A percentile compares a stretch with the other conserved stretches of the same genome.
These are phyloP conservation scores for Corymbia maculata DNA, from an alignment of 345 rosid species.

Conservation along the genomic window DNA sequence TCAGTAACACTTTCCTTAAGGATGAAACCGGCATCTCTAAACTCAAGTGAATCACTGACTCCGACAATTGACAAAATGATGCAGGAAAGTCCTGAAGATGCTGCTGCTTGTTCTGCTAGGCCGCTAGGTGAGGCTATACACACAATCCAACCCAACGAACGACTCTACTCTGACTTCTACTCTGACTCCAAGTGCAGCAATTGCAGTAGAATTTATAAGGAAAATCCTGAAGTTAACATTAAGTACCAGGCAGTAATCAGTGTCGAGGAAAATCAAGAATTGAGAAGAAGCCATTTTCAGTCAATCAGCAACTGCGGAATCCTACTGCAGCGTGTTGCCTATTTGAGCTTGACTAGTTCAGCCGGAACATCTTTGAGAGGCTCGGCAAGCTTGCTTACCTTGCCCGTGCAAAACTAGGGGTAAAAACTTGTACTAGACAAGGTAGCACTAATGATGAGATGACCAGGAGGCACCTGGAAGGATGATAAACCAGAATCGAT, in stretches of 20 bases:
- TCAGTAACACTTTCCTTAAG: not conserved
- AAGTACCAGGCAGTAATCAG: too few species aligned
- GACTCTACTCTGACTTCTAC: not conserved
- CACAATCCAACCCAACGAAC: not conserved
- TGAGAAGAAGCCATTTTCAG: not conserved
- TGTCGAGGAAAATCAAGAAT: not conserved
- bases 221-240: not conserved
- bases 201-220: not conserved
- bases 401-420: not conserved
- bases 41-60: not conserved
- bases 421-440: not conserved
- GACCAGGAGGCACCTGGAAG: too few species aligned
- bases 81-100: not conserved
- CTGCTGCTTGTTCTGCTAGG: not conserved
- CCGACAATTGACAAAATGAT: not conserved
- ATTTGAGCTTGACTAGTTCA: slow-evolving; percentile 25
- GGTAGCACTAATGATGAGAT: not conserved
- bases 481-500: too few species aligned
- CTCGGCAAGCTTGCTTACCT: not conserved
- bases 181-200: not conserved
- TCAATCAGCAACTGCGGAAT: not conserved
- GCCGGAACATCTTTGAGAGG: not conserved
- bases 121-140: not conserved
- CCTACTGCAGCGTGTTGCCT: not conserved
- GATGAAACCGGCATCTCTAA: not conserved